A percentile compares a stretch with the other conserved stretches of the same genome.
Conservation (phyloP, 345 rosid genomes). For the Populus simonii region DNA sequence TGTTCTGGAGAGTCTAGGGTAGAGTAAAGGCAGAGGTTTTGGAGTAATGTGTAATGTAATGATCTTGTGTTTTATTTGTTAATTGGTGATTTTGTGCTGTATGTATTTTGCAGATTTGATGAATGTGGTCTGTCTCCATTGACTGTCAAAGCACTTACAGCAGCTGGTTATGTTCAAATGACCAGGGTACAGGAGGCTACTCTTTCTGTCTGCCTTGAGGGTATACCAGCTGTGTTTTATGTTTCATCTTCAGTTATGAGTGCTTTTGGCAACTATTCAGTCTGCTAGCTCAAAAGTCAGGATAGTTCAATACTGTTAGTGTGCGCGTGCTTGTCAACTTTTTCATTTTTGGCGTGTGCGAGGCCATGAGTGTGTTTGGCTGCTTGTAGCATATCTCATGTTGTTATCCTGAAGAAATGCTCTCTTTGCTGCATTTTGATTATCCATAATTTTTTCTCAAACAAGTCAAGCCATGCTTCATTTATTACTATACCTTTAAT, state of each 20-base stretch:
- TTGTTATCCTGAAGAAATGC: background rate
- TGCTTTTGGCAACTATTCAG: background rate
- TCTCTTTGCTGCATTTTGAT: background rate
- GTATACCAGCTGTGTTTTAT: slow-evolving; percentile 30
- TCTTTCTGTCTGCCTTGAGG: slow-evolving; percentile 66
- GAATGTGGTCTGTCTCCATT: slow-evolving; percentile 76
- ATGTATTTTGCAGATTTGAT: slow-evolving; percentile 55
- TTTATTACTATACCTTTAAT: background rate
- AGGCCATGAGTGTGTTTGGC: background rate
- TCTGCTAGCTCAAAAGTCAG: background rate
- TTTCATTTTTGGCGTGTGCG: background rate
- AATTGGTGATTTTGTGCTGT: slow-evolving; percentile 5
- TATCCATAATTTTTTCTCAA: background rate
- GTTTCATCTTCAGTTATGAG: background rate
- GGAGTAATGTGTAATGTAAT: background rate
- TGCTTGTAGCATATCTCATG: background rate
- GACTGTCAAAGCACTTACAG: slow-evolving; percentile 71
- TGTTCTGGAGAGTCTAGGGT: background rate
- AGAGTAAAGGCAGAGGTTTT: background rate
- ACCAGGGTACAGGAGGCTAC: slow-evolving; percentile 88
- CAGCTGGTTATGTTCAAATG: slow-evolving; percentile 78
- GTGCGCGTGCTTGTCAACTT: background rate
- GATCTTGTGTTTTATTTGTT: background rate
- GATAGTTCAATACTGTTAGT: background rate
- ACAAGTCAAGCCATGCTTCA: background rate